phyloP scores from a whole-genome alignment of 257 asterid species.

The Primulina eburnea region DNA sequence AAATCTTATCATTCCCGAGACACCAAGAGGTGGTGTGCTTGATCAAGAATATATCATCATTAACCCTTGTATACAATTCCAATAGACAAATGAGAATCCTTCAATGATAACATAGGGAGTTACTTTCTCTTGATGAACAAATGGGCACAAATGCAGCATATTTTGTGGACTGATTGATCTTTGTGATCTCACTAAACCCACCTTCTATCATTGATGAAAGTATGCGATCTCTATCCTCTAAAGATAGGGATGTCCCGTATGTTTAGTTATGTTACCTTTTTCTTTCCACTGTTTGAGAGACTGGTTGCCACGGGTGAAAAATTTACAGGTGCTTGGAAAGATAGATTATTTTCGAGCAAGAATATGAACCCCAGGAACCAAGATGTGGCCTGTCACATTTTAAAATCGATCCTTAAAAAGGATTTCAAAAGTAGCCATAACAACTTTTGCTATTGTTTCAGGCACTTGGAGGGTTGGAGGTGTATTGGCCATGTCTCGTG shows the following conservation, averaged over 20 bases:
- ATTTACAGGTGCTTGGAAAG: neutral
- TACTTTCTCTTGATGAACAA: conserved; percentile 2
- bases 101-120: conserved; percentile 13
- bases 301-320: neutral
- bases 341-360: conserved; percentile 3
- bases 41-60: neutral
- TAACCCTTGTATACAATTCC: neutral
- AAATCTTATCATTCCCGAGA: conserved; percentile 13
- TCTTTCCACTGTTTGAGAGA: neutral
- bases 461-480: conserved; percentile 99
- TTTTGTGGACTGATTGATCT: conserved; percentile 13
- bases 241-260: neutral
- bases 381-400: conserved; percentile 13
- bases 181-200: too few relatives aligned
- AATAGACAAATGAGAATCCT: conserved; percentile 1
- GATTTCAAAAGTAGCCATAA: neutral
- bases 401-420: neutral
- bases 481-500: conserved; percentile 99
- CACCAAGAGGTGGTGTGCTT: neutral
- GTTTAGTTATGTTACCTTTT: neutral
- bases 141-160: conserved; percentile 11
- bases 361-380: neutral
- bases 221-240: too few relatives aligned
- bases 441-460: conserved; percentile 22
- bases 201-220: too few relatives aligned